These are phyloP conservation scores for Salvia sclarea DNA, from an alignment of 305 asterid species.

Conservation along the genomic window DNA sequence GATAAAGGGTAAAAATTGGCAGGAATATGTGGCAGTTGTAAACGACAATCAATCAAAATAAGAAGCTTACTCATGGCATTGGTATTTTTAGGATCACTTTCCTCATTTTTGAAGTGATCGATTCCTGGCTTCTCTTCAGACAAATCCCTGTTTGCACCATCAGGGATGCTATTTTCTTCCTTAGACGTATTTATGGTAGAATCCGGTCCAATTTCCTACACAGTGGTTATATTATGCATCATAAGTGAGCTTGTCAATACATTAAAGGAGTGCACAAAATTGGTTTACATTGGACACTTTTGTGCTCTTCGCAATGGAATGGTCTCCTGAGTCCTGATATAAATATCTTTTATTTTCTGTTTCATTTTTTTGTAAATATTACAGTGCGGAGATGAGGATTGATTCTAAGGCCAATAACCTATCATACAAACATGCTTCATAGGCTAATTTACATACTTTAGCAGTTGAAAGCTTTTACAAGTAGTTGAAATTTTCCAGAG, in stretches of 20 bases:
- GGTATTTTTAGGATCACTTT: conserved; percentile 64
- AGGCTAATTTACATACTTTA: background rate
- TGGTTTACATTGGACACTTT: background rate
- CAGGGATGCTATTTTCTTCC: conserved; percentile 38
- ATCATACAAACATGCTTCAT: background rate
- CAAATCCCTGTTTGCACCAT: conserved; percentile 30
- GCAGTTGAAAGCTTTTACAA: background rate
- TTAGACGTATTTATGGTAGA: conserved; percentile 43
- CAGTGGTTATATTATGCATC: background rate
- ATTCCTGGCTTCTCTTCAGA: conserved; percentile 52
- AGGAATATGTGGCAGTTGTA: background rate
- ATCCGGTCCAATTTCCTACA: conserved; percentile 52
- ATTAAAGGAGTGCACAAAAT: conserved; percentile 4
- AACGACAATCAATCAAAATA: background rate
- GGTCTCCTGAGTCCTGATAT: conserved; percentile 8
- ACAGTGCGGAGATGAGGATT: background rate
- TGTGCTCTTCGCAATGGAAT: conserved; percentile 4
- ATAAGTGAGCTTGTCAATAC: conserved; percentile 12
- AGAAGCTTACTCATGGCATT: conserved; percentile 74
- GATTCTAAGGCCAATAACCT: conserved; percentile 9
- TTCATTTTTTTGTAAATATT: background rate
- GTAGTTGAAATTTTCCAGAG: background rate
- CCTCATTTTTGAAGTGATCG: conserved; percentile 75
- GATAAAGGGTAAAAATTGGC: background rate
- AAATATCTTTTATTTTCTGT: background rate